Conservation (phyloP, 2,329 filamentous ascomycete species). For the Chrysoporthe deuterocubensis region DNA sequence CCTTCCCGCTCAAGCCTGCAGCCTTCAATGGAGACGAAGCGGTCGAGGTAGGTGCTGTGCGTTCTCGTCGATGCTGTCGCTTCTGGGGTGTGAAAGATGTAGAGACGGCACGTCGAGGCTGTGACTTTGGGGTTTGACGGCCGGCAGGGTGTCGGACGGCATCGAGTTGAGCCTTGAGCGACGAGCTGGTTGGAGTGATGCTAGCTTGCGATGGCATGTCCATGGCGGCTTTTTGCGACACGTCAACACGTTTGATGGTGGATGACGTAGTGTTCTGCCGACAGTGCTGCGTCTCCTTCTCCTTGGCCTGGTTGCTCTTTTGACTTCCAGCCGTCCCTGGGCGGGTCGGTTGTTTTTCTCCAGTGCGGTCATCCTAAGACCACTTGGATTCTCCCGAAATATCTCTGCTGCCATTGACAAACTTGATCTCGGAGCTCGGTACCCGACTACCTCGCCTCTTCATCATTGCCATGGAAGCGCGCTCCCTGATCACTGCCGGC, state of each 20-base stretch:
- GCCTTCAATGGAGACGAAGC: background rate
- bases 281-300: background rate
- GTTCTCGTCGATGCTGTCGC: conserved; percentile 1
- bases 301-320: background rate
- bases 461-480: conserved; percentile 21
- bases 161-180: conserved; percentile 26
- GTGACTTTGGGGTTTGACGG: background rate
- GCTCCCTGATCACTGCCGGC: conserved; percentile 24
- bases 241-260: background rate
- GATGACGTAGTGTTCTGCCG: background rate
- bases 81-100: background rate
- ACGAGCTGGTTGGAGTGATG: conserved; percentile 6
- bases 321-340: background rate
- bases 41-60: background rate
- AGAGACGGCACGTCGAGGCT: conserved; percentile 6
- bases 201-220: conserved; percentile 3
- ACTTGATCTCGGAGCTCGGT: conserved; percentile 26
- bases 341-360: conserved; percentile 1
- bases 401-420: conserved; percentile 19
- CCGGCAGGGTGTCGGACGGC: conserved; percentile 1
- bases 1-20: background rate
- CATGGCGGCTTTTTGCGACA: background rate
- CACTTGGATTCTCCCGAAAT: conserved; percentile 27
- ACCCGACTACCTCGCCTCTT: conserved; percentile 28
- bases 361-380: conserved; percentile 25